Base-by-base conservation (phyloP, 2,329 filamentous ascomycete species). In the Fusarium kyushuense region DNA sequence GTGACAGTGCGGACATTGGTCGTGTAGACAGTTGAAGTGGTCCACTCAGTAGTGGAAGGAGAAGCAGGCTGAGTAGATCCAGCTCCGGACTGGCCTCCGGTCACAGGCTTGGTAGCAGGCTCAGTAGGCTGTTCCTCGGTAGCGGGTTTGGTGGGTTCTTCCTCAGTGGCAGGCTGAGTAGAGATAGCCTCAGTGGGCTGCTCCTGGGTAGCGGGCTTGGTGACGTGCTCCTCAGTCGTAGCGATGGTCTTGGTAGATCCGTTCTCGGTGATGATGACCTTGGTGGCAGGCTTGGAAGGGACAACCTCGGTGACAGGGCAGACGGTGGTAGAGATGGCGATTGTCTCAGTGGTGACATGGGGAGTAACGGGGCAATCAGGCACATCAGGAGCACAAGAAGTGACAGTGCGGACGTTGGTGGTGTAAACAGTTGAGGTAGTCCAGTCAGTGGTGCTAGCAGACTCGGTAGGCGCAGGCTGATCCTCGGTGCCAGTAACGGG, bases 1-100 rank as follows among this genome's bases (percentile, higher is more conserved):
- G 67, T 70, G n/a, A 70, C 65, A 6, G 67, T 70, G 9, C 52
- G 62, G 12, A 70, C 17, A 10, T 45, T 59, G 5, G 69, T 71
- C 0, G 68, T 71, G 55, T 71, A 71, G 1, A 71, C 52, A 16
- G 68, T 71, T 4, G 65, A 69, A 13, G 68, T 71, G n/a, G 60
- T 49, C 48, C 21, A 58, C 14, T 46, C 56, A 2, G 69, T 72
- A 17, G 69, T 69, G 13, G 63, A 61, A 19, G 47, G 33, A 11
- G n/a, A 13, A 42, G 58, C 38, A 6, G 57, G 32, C 25, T 62
- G 46, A 4, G 63, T 66, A 29, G 63, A 54, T 32, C 42, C 54
- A 45, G 46, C 59, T 17, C 30, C 53, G 11, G 62, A 40, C 12
- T 65, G 54, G 0, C 47, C 54, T 25, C 61, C 48, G 17, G 60